These are phyloP conservation scores for Tausonia pullulans DNA, from an alignment of 1,284 basidiomycete species.

Conservation along the genomic window DNA sequence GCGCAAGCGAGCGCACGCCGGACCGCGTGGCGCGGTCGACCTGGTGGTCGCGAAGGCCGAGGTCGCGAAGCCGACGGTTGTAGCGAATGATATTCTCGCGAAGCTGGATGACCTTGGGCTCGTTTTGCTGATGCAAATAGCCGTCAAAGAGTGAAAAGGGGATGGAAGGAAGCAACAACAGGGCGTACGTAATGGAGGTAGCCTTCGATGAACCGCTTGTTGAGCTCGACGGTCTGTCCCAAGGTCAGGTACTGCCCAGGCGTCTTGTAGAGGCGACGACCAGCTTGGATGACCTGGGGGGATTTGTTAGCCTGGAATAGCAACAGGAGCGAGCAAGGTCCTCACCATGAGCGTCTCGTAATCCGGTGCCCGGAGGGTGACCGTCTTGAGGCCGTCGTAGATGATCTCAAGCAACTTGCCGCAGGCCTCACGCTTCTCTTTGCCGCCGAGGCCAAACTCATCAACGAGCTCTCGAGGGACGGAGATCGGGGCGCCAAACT, in stretches of 20 bases:
- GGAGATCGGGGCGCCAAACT: constrained; percentile 86
- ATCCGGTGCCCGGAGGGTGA: constrained; percentile 91
- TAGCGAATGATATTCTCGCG: constrained; percentile 81
- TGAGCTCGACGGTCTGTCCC: constrained; percentile 93
- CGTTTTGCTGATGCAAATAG: constrained; percentile 86
- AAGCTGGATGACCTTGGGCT: constrained; percentile 76
- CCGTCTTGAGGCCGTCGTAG: constrained; percentile 93
- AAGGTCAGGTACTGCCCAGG: constrained; percentile 90
- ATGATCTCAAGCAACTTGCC: constrained; percentile 81
- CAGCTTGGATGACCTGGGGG: constrained; percentile 80
- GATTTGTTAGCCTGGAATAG: not conserved
- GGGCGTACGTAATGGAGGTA: constrained; percentile 42
- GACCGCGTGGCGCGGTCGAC: constrained; percentile 71
- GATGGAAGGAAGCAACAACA: not conserved
- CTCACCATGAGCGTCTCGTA: constrained; percentile 94
- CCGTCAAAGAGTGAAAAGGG: constrained; percentile 59
- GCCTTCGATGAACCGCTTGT: constrained; percentile 86
- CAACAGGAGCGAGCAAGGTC: constrained; percentile 4
- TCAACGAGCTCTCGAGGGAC: constrained; percentile 76
- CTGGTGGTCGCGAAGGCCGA: constrained; percentile 97
- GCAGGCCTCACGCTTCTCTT: constrained; percentile 81
- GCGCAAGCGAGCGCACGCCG: constrained; percentile 74
- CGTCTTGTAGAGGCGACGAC: constrained; percentile 83
- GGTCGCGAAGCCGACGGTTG: constrained; percentile 78
- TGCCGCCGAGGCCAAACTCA: constrained; percentile 83